A percentile compares a stretch with the other conserved stretches of the same genome.
Conservation (phyloP, 202 grass and related monocot species). For the Alloteropsis angusta region DNA sequence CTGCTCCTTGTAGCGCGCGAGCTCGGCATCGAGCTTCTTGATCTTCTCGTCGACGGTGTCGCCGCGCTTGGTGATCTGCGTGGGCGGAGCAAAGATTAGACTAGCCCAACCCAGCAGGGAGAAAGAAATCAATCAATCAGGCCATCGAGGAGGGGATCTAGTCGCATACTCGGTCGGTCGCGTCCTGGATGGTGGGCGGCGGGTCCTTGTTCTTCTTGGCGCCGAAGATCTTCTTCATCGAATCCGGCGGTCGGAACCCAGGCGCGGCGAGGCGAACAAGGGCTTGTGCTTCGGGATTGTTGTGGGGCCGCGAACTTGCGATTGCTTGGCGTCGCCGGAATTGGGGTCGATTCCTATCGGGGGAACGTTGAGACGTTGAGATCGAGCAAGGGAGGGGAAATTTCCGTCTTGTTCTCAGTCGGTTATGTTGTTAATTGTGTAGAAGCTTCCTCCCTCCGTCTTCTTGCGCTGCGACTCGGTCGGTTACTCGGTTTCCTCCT, state of each 20-base stretch:
- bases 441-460: background rate
- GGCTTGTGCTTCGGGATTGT: background rate
- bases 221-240: constrained; percentile 97
- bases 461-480: background rate
- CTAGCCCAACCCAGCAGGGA: background rate
- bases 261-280: background rate
- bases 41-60: constrained; percentile 88
- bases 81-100: background rate
- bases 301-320: background rate
- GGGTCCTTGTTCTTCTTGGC: constrained; percentile 94
- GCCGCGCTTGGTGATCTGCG: constrained; percentile 79
- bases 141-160: background rate
- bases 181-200: constrained; percentile 75
- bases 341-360: background rate
- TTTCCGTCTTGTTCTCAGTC: background rate
- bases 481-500: background rate
- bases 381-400: background rate
- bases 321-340: background rate
- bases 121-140: background rate
- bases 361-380: background rate
- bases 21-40: constrained; percentile 90
- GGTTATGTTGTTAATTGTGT: background rate
- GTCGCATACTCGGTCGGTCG: constrained; percentile 55
- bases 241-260: background rate
- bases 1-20: constrained; percentile 96